phyloP scores from a whole-genome alignment of 768 basidiomycete species.

The Kwoniella dendrophila region DNA sequence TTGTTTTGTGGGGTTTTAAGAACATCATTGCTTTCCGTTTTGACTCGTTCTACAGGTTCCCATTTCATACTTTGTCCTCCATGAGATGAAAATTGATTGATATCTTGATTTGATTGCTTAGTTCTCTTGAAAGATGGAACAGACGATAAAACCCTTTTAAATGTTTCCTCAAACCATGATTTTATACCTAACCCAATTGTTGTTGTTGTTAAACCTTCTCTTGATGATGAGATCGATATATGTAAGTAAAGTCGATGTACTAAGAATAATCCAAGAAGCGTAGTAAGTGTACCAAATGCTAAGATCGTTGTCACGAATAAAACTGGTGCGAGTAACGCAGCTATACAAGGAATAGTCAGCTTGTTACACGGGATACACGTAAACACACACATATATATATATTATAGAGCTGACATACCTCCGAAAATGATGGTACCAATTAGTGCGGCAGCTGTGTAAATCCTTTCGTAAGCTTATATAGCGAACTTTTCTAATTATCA shows the following conservation, averaged over 20 bases:
- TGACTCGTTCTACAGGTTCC: not conserved
- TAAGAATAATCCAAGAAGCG: constrained; percentile 44
- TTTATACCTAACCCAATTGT: constrained; percentile 26
- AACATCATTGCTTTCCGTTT: too few species aligned
- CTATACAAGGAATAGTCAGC: not conserved
- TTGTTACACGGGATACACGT: not conserved
- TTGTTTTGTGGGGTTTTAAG: too few species aligned
- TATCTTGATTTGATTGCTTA: not conserved
- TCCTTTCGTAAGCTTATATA: not conserved
- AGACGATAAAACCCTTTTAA: constrained; percentile 8
- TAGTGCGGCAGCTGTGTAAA: not conserved
- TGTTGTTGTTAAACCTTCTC: not conserved
- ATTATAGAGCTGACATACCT: constrained; percentile 23
- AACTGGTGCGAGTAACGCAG: constrained; percentile 36
- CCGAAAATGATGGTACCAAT: constrained; percentile 18
- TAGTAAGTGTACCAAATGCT: constrained; percentile 27
- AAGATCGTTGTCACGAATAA: constrained; percentile 38
- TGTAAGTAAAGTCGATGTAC: constrained; percentile 45
- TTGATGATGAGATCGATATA: constrained; percentile 7
- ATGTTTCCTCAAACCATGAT: constrained; percentile 41
- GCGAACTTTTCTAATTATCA: too few species aligned
- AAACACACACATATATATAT: too few species aligned
- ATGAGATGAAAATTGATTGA: not conserved
- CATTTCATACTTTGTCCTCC: not conserved
- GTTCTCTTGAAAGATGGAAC: not conserved